Evolutionary conservation across 768 basidiomycete genomes (phyloP).

Genomic region (Gautieria morchelliformis): DNA sequence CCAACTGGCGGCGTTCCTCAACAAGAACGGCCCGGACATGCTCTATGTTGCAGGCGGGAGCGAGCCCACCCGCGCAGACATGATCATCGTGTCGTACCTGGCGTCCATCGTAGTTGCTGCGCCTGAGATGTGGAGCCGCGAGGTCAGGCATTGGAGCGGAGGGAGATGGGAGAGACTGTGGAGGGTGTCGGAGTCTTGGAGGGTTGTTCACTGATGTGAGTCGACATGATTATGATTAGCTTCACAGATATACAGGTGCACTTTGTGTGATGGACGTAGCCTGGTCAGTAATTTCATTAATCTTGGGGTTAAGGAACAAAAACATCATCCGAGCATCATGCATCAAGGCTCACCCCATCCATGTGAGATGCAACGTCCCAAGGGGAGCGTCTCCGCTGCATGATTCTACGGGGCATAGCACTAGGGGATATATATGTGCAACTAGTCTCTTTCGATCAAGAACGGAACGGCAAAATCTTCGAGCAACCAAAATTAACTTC

Average conservation of each 20-base stretch:
- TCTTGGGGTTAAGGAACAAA: too few relatives aligned
- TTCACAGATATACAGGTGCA: not conserved
- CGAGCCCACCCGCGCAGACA: conserved; percentile 64
- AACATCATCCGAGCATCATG: too few relatives aligned
- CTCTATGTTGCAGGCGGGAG: conserved; percentile 45
- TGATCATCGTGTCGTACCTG: conserved; percentile 59
- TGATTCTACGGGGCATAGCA: too few relatives aligned
- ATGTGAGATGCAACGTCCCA: too few relatives aligned
- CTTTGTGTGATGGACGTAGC: not conserved
- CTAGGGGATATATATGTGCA: too few relatives aligned
- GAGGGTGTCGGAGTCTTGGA: conserved; percentile 21
- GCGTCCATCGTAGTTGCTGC: conserved; percentile 67
- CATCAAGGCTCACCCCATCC: too few relatives aligned
- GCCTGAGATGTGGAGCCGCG: conserved; percentile 57
- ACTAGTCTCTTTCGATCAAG: too few relatives aligned
- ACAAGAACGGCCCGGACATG: conserved; percentile 39
- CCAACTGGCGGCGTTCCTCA: conserved; percentile 52
- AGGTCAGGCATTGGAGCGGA: conserved; percentile 59
- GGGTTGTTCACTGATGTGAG: not conserved
- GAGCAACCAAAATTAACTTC: too few relatives aligned
- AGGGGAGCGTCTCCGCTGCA: too few relatives aligned
- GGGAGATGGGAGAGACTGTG: conserved; percentile 58
- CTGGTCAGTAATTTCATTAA: too few relatives aligned
- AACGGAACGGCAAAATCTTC: too few relatives aligned
- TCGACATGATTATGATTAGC: too few relatives aligned